Evolutionary conservation across 495 filamentous ascomycete species (phyloP), one percentile per base, ranked within the genome.

Genomic region (Aspergillus sparsus): DNA sequence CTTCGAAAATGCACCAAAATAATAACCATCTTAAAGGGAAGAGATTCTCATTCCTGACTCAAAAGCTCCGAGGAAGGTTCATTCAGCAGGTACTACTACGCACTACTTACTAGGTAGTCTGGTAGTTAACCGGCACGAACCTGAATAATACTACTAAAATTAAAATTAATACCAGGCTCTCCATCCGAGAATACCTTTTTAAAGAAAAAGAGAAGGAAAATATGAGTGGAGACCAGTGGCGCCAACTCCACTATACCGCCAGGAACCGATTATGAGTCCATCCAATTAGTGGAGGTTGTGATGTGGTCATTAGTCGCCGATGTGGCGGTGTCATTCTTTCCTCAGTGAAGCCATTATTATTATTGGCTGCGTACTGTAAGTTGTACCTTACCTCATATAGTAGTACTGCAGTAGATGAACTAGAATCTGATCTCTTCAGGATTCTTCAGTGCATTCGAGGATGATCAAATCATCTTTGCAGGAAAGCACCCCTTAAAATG

Each of bases 211-310:
- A 47, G 15, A 47, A 7, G 16, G 44, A 51, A 39, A 34, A 51
- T 34, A 21, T 50, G 7, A 21, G 42, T 27, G 46, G 55, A 36
- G 21, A 7, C 18, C 47, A 35, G 33, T 58, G 46, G 46, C 55
- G 55, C 55, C 55, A 27, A 58, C 44, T 42, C 45, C 55, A 50
- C 45, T 36, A 9, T 35, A 6, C 18, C 46, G 16, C 55, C 55
- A 50, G 35, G 46, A 58, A 58, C 55, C 55, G 55, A 58, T 58
- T 35, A 46, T 42, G 46, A 58, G 46, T 58, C 18, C 10, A 34
- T 50, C 46, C 55, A 57, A 57, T 57, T 49, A 49, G 32, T 57
- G 33, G 31, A 11, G 34, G 13, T n/a, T 12, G 33, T 46, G 15
- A 15, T 32, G 32, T 39, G 33, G 32, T 31, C 37, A 35, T 21